phyloP scores from a whole-genome alignment of 768 basidiomycete genomes.

The Leucosporidium scottii region DNA sequence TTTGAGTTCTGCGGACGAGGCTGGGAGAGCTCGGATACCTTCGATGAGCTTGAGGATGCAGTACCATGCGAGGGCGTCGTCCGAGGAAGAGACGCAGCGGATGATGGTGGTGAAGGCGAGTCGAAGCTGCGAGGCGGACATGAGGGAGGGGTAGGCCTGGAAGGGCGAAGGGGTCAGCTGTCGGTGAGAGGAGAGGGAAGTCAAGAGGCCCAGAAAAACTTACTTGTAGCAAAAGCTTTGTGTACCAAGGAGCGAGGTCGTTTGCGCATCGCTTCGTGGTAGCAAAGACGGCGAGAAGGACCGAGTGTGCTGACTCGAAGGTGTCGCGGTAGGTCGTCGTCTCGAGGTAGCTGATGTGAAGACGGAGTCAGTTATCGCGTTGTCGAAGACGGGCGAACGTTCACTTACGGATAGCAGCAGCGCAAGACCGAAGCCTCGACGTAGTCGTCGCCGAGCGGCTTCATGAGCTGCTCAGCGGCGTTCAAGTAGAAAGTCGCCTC shows the following conservation, averaged over 20 bases:
- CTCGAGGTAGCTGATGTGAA: conserved; percentile 53
- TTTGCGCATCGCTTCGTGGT: conserved; percentile 50
- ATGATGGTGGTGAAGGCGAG: conserved; percentile 70
- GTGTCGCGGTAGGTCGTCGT: conserved; percentile 59
- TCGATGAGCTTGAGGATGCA: conserved; percentile 57
- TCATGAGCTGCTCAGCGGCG: conserved; percentile 69
- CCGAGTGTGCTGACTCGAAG: conserved; percentile 83
- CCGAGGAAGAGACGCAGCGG: conserved; percentile 50
- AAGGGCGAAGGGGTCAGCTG: conserved; percentile 49
- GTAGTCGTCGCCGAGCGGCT: conserved; percentile 51
- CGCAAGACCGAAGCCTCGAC: conserved; percentile 56
- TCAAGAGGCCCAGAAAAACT: conserved; percentile 18
- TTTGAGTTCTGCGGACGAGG: background rate
- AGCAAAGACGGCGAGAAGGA: conserved; percentile 66
- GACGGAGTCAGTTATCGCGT: conserved; percentile 5
- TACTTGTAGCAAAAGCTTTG: conserved; percentile 63
- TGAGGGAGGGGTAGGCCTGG: conserved; percentile 47
- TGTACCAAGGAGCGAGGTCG: conserved; percentile 67
- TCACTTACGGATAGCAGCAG: conserved; percentile 59
- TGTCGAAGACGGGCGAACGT: conserved; percentile 7
- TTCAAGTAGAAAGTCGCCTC: conserved; percentile 61
- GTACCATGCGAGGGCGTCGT: conserved; percentile 57
- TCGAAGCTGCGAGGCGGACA: conserved; percentile 60
- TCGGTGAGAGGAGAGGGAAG: conserved; percentile 39
- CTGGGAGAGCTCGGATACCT: conserved; percentile 42